These are phyloP conservation scores for Tylopilus orsonianus DNA, from an alignment of 1,284 basidiomycete species.

Conservation along the genomic window DNA sequence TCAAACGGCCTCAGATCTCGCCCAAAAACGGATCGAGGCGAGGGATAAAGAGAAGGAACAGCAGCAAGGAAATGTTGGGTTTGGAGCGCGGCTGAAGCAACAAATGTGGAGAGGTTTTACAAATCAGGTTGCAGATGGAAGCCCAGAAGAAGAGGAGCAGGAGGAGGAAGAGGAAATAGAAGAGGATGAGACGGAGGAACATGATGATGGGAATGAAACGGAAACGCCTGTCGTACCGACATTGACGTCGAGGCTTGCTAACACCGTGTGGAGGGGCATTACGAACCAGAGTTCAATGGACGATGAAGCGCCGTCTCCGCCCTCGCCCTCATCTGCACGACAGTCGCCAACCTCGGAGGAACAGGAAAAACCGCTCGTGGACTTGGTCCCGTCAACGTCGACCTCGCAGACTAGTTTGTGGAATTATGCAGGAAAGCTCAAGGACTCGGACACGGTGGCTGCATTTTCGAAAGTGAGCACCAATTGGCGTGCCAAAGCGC, in stretches of 20 bases:
- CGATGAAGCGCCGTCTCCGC: conserved; percentile 40
- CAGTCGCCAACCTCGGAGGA: conserved; percentile 32
- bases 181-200: conserved; percentile 32
- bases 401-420: conserved; percentile 44
- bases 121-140: conserved; percentile 44
- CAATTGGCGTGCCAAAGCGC: conserved; percentile 68
- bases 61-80: conserved; percentile 38
- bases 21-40: conserved; percentile 47
- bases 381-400: conserved; percentile 6
- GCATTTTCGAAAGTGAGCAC: conserved; percentile 68
- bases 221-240: conserved; percentile 41
- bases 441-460: conserved; percentile 69
- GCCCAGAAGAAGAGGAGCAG: conserved; percentile 30
- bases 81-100: conserved; percentile 57
- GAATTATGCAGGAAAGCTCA: conserved; percentile 71
- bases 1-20: conserved; percentile 63
- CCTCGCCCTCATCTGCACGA: conserved; percentile 42
- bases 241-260: conserved; percentile 55
- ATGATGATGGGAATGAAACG: conserved; percentile 45
- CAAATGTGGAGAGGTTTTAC: conserved; percentile 69
- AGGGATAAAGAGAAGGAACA: conserved; percentile 28
- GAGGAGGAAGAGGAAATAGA: conserved; percentile 30
- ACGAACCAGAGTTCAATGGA: conserved; percentile 75
- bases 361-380: conserved; percentile 6
- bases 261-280: conserved; percentile 68